Percentiles rank a stretch among this genome's conserved stretches.
Evolutionary conservation across 805 yeast species (phyloP).

Genomic region (Clavispora phyllophila): DNA sequence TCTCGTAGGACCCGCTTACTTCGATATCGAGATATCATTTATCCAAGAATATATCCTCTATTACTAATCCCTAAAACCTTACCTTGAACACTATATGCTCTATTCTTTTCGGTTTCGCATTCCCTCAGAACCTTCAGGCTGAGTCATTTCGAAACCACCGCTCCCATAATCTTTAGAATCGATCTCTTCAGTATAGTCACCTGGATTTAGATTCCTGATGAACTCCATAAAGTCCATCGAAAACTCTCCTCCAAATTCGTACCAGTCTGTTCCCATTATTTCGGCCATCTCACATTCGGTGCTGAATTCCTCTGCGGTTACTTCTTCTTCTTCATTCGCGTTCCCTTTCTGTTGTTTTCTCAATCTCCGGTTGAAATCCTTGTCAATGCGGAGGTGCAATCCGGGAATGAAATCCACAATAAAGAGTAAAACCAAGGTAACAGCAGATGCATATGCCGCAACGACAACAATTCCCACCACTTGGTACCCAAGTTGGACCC

Average conservation of each 20-base stretch:
- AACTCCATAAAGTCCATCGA: slow-evolving; percentile 38
- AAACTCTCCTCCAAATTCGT: slow-evolving; percentile 38
- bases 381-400: slow-evolving; percentile 37
- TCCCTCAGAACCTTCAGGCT: neutral
- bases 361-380: slow-evolving; percentile 28
- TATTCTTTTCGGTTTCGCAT: neutral
- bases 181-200: slow-evolving; percentile 25
- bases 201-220: slow-evolving; percentile 31
- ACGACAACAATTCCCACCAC: slow-evolving; percentile 32
- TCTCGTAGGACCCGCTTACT: too few relatives aligned
- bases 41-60: neutral
- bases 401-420: slow-evolving; percentile 38
- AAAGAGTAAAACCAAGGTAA: slow-evolving; percentile 29
- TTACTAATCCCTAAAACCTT: neutral
- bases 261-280: slow-evolving; percentile 33
- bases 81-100: too few relatives aligned
- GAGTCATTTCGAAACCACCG: slow-evolving; percentile 1
- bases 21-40: too few relatives aligned
- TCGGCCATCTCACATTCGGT: slow-evolving; percentile 16
- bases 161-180: slow-evolving; percentile 1
- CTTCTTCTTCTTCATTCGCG: slow-evolving; percentile 1
- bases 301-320: neutral
- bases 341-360: slow-evolving; percentile 12
- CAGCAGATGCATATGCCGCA: slow-evolving; percentile 28
- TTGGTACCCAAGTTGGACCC: slow-evolving; percentile 39